Conservation (phyloP, 2,329 filamentous ascomycete genomes). For the Pyrenochaeta sp. region DNA sequence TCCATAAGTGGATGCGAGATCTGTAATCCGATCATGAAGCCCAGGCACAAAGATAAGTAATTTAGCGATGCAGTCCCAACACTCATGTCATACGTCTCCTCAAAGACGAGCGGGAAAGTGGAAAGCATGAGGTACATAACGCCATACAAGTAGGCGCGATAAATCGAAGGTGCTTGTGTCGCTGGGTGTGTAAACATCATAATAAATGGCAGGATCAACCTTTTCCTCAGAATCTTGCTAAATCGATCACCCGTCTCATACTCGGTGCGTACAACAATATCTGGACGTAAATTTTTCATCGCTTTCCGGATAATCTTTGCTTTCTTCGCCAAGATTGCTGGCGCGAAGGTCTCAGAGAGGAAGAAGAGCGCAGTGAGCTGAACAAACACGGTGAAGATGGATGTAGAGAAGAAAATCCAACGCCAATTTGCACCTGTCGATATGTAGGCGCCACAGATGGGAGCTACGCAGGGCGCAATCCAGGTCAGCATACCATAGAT, state of each 20-base stretch:
- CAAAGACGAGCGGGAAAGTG: slow-evolving; percentile 68
- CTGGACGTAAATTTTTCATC: slow-evolving; percentile 42
- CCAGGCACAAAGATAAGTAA: slow-evolving; percentile 68
- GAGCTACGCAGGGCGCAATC: slow-evolving; percentile 68
- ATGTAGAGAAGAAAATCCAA: slow-evolving; percentile 75
- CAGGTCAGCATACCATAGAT: slow-evolving; percentile 70
- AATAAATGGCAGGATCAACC: slow-evolving; percentile 52
- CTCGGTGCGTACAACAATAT: slow-evolving; percentile 46
- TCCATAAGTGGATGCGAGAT: slow-evolving; percentile 59
- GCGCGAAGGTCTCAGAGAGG: slow-evolving; percentile 60
- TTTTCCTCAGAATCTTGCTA: slow-evolving; percentile 37
- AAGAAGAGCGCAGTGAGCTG: slow-evolving; percentile 69
- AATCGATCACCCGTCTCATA: slow-evolving; percentile 45
- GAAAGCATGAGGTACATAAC: slow-evolving; percentile 71
- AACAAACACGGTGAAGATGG: slow-evolving; percentile 67
- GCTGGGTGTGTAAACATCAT: slow-evolving; percentile 67
- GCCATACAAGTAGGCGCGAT: slow-evolving; percentile 67
- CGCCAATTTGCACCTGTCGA: slow-evolving; percentile 62
- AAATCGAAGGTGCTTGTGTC: slow-evolving; percentile 64
- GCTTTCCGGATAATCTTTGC: slow-evolving; percentile 55
- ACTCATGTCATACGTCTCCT: slow-evolving; percentile 62
- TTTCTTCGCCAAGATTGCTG: slow-evolving; percentile 56
- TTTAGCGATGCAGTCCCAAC: slow-evolving; percentile 68
- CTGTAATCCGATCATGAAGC: slow-evolving; percentile 61
- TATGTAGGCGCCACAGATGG: slow-evolving; percentile 39